Evolutionary conservation across 2,329 filamentous ascomycete species (phyloP), one percentile per base, ranked within the genome.

Genomic region (Venturia asperata): DNA sequence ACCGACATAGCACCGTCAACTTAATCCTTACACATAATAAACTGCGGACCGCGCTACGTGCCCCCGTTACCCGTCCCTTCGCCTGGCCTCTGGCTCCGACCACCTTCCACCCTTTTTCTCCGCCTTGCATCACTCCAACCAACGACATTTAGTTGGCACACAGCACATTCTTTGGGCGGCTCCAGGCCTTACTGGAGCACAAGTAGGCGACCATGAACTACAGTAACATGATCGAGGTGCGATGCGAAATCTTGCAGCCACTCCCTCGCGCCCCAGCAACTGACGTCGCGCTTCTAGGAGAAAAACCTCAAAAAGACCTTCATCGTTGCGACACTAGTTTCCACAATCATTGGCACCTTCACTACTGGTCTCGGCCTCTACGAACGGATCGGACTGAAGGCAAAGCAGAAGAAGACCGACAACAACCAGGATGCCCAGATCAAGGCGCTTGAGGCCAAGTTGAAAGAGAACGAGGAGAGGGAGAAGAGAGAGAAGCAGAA

Each of bases 311-410:
- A 64, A 75, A 78, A 78, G 77, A 76, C 75, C 27, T 79, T 79
- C 72, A 78, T 79, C 43, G 73, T 78, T 65, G 77, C 77, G 21
- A 79, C 77, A 17, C 69, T 79, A 15, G 75, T 76, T 37, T 77
- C 75, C 1, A 79, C 77, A n/a, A 71, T 79, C 17, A 72, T 79
- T 64, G 77, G 77, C 56, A 79, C 77, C 19, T 78, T 79, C 68
- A 76, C 75, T 3, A 75, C 77, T n/a, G 75, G 75, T 41, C 75
- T 78, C 69, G 74, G 75, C n/a, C 71, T 79, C 21, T 76, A 75
- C 68, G 77, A 79, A 65, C 75, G 76, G 39, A 71, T 78, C 10
- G 69, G 72, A 42, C 71, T 74, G 39, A 74, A 72, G 64, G 69
- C 71, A 43, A 72, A 75, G 61, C 74, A 77, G 66, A 71, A 72